Base-by-base conservation (phyloP, 441 rosid genomes). In the Jatropha multifida region DNA sequence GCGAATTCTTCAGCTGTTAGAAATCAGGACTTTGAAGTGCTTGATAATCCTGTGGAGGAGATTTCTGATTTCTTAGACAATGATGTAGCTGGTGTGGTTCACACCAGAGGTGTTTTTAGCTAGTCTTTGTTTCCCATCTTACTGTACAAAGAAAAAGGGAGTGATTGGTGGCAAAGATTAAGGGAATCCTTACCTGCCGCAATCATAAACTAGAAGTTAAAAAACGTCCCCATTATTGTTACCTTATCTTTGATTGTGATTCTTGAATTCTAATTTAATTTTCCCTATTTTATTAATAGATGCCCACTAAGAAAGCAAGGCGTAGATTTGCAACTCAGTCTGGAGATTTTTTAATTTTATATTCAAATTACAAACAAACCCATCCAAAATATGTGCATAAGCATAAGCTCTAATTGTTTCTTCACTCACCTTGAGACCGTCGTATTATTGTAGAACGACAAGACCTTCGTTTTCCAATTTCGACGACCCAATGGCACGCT, bases 111-210 rank as follows among this genome's bases (percentile, higher is more conserved):
- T 23, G 23, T 23, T 23, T 23, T 23, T 23, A 23, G 23, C 23
- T 23, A 23, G 23, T 23, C 23, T 23, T 23, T 23, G 23, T 23
- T 23, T 23, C 23, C 23, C 23, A 23, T 23, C 23, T 23, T 23
- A 23, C 23, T 23, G 23, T 23, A 23, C 23, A 23, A 23, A 23
- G 23, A 23, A 23, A 23, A 23, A 23, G 23, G 23, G 86, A 85
- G 87, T 69, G 74, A 85, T 83, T 78, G 72, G 81, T 78, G 87
- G 89, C 82, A 72, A 71, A 72, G 81, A 83, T 80, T 79, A 71
- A 78, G 85, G 85, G 83, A 83, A 73, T 75, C 83, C 76, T 75
- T 73, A 85, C 82, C 84, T 80, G 85, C 83, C 82, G 83, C 85
- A 80, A 85, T 81, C 84, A 85, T 83, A 74, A 77, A 51, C 79